Base-by-base conservation (phyloP, 345 rosid genomes). In the Linum trigynum region DNA sequence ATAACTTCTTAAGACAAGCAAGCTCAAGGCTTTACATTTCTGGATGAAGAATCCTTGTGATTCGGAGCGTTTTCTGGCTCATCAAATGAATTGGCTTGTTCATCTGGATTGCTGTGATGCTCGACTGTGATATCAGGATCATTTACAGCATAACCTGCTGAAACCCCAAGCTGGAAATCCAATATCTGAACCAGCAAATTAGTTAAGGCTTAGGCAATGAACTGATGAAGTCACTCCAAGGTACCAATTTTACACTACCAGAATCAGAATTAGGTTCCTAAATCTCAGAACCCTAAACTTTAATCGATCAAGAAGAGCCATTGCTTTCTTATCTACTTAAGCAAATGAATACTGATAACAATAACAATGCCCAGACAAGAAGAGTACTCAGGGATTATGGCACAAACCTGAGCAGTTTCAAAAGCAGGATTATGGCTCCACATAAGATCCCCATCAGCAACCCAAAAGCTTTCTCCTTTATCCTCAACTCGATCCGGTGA, bases 341-440 rank as follows among this genome's bases (percentile, higher is more conserved):
- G 32, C 36, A 56, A 38, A 62, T 37, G 8, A 17, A 4, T 32
- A 2, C 3, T 57, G 38, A 17, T 10, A 39, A 14, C 56, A 65
- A 42, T 4, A 14, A 71, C 39, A 39, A 60, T 39, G 11, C 7
- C 36, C 17, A 62, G 38, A 16, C 7, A 1, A 57, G 40, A 14
- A 64, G 50, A 43, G 48, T 39, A 62, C 12, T 35, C 40, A 37
- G 9, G 48, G 41, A 17, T 41, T 41, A 41, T 35, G 14, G 58
- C 5, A 38, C 60, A 42, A 59, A 75, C 78, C 75, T 64, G 72
- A 64, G 78, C 38, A 15, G 38, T 69, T 40, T 60, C 55, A 60
- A 38, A 23, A 11, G 61, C 41, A 45, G 69, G 39, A 60, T 43
- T 60, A 61, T 63, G 64, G 17, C 64, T 63, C 75, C 78, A 60